A percentile compares a stretch with the other conserved stretches of the same genome.
phyloP scores from a whole-genome alignment of 306 rosid genomes.

The Vicia sativa region DNA sequence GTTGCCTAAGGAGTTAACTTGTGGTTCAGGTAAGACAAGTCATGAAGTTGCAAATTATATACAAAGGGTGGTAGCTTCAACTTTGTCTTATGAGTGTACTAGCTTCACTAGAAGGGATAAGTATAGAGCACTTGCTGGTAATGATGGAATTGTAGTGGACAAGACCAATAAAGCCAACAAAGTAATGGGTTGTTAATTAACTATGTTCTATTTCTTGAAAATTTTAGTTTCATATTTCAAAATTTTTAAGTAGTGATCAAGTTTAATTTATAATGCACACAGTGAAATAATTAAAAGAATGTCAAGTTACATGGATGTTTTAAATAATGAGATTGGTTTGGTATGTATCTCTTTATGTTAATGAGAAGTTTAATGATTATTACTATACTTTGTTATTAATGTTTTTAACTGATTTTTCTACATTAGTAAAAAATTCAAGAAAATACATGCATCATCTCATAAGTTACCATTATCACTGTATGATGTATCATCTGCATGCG shows the following conservation, averaged over 20 bases:
- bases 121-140: slow-evolving; percentile 80
- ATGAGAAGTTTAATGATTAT: not conserved
- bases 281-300: not conserved
- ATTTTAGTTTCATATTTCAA: slow-evolving; percentile 18
- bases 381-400: too few relatives aligned
- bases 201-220: not conserved
- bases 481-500: too few relatives aligned
- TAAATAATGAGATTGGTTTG: slow-evolving; percentile 5
- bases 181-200: slow-evolving; percentile 62
- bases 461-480: too few relatives aligned
- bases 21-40: slow-evolving; percentile 59
- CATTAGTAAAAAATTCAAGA: too few relatives aligned
- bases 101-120: slow-evolving; percentile 76
- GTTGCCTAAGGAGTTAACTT: slow-evolving; percentile 66
- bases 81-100: slow-evolving; percentile 76
- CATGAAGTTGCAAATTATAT: slow-evolving; percentile 88
- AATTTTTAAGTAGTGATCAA: not conserved
- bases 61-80: slow-evolving; percentile 74
- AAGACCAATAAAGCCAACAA: slow-evolving; percentile 47
- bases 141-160: slow-evolving; percentile 66
- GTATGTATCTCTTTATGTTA: not conserved
- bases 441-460: too few relatives aligned
- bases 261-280: not conserved
- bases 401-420: too few relatives aligned
- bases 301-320: slow-evolving; percentile 6